A percentile compares a stretch with the other conserved stretches of the same genome.
Evolutionary conservation across 495 filamentous ascomycete species (phyloP).

Genomic region (Aspergillus homomorphus): DNA sequence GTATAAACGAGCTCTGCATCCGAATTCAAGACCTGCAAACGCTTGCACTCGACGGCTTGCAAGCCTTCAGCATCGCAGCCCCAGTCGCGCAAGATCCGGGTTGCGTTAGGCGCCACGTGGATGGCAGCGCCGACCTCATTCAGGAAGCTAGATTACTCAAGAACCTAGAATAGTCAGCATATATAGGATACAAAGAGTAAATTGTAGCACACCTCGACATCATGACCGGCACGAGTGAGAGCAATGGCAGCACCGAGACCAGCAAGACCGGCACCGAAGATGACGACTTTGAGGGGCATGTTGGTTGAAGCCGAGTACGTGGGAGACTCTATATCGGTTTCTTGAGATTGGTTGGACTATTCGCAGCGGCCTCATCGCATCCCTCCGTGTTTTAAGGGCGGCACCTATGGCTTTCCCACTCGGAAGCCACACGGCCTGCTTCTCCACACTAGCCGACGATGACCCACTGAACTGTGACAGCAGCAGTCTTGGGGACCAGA

Average conservation of each 20-base stretch:
- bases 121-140: constrained; percentile 56
- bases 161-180: constrained; percentile 29
- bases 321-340: too few relatives aligned
- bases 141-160: constrained; percentile 46
- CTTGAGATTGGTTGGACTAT: too few relatives aligned
- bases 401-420: too few relatives aligned
- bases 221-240: constrained; percentile 50
- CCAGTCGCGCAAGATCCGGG: constrained; percentile 43
- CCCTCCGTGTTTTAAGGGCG: too few relatives aligned
- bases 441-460: too few relatives aligned
- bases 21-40: constrained; percentile 17
- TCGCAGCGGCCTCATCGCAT: too few relatives aligned
- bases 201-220: constrained; percentile 33
- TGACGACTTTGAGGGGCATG: constrained; percentile 41
- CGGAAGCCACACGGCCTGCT: too few relatives aligned
- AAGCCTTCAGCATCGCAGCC: constrained; percentile 38
- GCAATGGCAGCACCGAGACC: constrained; percentile 57
- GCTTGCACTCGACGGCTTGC: constrained; percentile 21
- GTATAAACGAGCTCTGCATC: constrained; percentile 5
- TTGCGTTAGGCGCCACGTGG: constrained; percentile 49
- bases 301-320: not conserved
- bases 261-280: constrained; percentile 57
- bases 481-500: too few relatives aligned
- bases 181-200: not conserved
- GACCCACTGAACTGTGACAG: too few relatives aligned